These are phyloP conservation scores for Aspergillus saccharolyticus DNA, from an alignment of 495 filamentous ascomycete species.

Conservation along the genomic window DNA sequence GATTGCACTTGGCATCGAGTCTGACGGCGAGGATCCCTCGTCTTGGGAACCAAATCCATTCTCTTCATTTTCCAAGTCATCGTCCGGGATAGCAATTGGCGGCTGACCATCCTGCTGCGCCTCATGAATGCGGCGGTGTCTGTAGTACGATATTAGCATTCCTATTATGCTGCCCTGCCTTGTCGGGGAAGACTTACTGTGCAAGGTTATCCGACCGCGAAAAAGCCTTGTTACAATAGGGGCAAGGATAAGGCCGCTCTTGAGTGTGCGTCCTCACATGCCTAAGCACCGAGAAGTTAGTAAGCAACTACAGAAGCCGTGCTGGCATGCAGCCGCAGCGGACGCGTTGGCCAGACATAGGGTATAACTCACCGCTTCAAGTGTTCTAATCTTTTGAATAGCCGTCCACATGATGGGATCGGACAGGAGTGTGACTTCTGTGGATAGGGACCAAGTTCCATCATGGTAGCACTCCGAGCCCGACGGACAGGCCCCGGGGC, in stretches of 20 bases:
- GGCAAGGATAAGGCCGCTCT: constrained; percentile 96
- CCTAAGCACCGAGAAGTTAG: constrained; percentile 57
- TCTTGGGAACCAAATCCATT: constrained; percentile 71
- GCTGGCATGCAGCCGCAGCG: not conserved
- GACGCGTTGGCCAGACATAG: not conserved
- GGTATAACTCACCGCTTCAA: constrained; percentile 80
- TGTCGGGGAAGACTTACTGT: constrained; percentile 69
- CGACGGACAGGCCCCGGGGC: constrained; percentile 73
- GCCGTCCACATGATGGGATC: constrained; percentile 94
- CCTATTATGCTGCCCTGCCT: no score
- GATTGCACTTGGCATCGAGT: constrained; percentile 30
- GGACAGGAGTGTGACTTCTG: constrained; percentile 97
- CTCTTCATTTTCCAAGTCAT: constrained; percentile 69
- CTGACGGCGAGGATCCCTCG: constrained; percentile 60
- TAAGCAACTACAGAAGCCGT: constrained; percentile 53
- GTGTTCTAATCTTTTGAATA: constrained; percentile 99
- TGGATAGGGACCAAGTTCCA: constrained; percentile 94
- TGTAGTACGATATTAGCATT: constrained; percentile 30
- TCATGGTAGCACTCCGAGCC: constrained; percentile 90
- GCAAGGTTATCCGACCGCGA: constrained; percentile 97
- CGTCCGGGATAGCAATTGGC: constrained; percentile 54
- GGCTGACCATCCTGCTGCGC: constrained; percentile 63
- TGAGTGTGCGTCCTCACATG: constrained; percentile 99
- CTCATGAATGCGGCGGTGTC: constrained; percentile 95
- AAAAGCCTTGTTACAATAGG: constrained; percentile 97